Conservation (phyloP, 495 filamentous ascomycete species). For the Penicillium maclennaniae region DNA sequence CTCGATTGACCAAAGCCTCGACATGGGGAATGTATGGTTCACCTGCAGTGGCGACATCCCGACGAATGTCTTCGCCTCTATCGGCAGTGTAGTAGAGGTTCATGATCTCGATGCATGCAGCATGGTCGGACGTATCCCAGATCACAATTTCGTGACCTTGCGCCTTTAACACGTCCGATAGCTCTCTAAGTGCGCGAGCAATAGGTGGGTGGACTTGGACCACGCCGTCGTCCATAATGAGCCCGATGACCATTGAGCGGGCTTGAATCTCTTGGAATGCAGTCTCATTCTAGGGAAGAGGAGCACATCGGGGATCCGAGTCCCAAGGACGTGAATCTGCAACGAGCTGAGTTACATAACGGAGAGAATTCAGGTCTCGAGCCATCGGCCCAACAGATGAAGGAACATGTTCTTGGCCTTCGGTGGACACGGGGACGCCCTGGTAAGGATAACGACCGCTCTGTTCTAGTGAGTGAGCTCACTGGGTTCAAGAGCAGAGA, state of each 20-base stretch:
- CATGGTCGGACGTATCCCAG: slow-evolving; percentile 45
- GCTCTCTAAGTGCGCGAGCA: slow-evolving; percentile 36
- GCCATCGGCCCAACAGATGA: slow-evolving; percentile 50
- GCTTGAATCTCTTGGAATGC: slow-evolving; percentile 38
- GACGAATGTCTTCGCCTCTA: slow-evolving; percentile 52
- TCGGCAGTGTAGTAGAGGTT: slow-evolving; percentile 51
- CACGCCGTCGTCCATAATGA: slow-evolving; percentile 49
- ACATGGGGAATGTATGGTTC: slow-evolving; percentile 57
- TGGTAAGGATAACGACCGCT: slow-evolving; percentile 45
- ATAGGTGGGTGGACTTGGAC: slow-evolving; percentile 50
- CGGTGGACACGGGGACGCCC: slow-evolving; percentile 46
- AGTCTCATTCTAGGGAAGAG: slow-evolving; percentile 43
- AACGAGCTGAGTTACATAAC: slow-evolving; percentile 38
- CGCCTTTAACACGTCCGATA: slow-evolving; percentile 29
- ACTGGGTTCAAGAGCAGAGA: not conserved
- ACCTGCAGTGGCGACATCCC: slow-evolving; percentile 42
- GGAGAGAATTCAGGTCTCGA: slow-evolving; percentile 38
- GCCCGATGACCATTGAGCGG: slow-evolving; percentile 42
- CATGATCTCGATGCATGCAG: slow-evolving; percentile 45
- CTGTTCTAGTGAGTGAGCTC: slow-evolving; percentile 16
- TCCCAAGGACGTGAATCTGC: slow-evolving; percentile 40
- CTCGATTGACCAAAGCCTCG: slow-evolving; percentile 41
- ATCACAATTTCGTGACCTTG: slow-evolving; percentile 46
- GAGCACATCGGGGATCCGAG: slow-evolving; percentile 44
- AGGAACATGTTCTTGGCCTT: slow-evolving; percentile 53